Percentiles rank a stretch among this genome's conserved stretches.
Evolutionary conservation across 1,139 yeast species (phyloP).

Genomic region (Petasospora fabianii): DNA sequence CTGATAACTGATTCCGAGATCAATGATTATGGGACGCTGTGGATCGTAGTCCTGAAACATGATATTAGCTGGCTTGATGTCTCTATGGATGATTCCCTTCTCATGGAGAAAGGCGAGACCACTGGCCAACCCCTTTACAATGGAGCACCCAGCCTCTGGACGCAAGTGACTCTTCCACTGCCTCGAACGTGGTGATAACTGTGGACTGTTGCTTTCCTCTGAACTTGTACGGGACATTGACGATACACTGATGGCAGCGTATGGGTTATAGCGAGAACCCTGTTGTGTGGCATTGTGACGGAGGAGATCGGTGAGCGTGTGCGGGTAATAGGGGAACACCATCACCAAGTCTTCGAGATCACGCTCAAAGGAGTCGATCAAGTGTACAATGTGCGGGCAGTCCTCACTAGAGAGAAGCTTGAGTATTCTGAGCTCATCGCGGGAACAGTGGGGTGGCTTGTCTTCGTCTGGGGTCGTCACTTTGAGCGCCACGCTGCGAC

Average conservation of each 20-base stretch:
- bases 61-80: constrained; percentile 78
- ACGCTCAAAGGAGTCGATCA: constrained; percentile 31
- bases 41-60: constrained; percentile 37
- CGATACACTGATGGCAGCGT: constrained; percentile 12
- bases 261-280: constrained; percentile 35
- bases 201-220: neutral
- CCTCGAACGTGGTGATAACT: neutral
- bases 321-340: constrained; percentile 38
- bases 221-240: constrained; percentile 1
- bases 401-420: constrained; percentile 5
- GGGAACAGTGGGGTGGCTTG: constrained; percentile 45
- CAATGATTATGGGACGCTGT: constrained; percentile 49
- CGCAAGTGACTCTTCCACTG: constrained; percentile 30
- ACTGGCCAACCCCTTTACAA: constrained; percentile 41
- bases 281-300: constrained; percentile 25
- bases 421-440: constrained; percentile 39
- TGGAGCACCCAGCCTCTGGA: constrained; percentile 14
- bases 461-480: constrained; percentile 45
- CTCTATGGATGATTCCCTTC: constrained; percentile 77
- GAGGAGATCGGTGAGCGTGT: constrained; percentile 35
- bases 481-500: constrained; percentile 39
- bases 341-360: constrained; percentile 37
- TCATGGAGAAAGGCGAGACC: constrained; percentile 54
- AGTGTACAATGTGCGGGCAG: constrained; percentile 24
- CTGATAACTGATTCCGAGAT: constrained; percentile 74